Conservation (phyloP, 768 basidiomycete species). For the Tulasnella sp. region DNA sequence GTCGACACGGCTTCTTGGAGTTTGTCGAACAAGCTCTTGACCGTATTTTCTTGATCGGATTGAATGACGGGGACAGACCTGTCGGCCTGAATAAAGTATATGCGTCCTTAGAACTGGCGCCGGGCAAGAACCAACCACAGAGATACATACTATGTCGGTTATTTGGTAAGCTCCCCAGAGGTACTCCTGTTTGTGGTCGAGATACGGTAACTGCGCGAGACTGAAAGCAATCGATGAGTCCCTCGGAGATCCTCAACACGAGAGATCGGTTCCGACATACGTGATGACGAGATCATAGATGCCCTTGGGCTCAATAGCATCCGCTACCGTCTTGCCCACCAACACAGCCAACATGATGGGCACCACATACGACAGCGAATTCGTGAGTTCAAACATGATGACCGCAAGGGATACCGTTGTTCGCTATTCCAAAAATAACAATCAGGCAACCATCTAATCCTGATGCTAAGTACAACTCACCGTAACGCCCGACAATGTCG, state of each 20-base stretch:
- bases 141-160: conserved; percentile 54
- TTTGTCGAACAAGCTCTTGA: conserved; percentile 59
- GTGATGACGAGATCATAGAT: conserved; percentile 97
- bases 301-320: conserved; percentile 80
- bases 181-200: conserved; percentile 85
- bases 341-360: conserved; percentile 79
- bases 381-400: conserved; percentile 92
- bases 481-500: conserved; percentile 90
- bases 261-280: conserved; percentile 24
- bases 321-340: conserved; percentile 83
- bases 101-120: not conserved
- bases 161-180: conserved; percentile 71
- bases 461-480: conserved; percentile 33
- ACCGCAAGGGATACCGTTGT: conserved; percentile 92
- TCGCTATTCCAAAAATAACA: conserved; percentile 35
- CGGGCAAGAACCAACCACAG: conserved; percentile 3
- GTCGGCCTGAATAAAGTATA: conserved; percentile 39
- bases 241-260: not conserved
- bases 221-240: conserved; percentile 23
- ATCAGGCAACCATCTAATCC: not conserved
- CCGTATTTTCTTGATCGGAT: conserved; percentile 63
- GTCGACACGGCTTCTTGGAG: conserved; percentile 45
- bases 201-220: conserved; percentile 78
- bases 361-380: conserved; percentile 82
- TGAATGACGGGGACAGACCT: conserved; percentile 58